Evolutionary conservation across 139 green algal species (phyloP), one percentile per base, ranked within the genome.

Genomic region (Ulvella scutata): DNA sequence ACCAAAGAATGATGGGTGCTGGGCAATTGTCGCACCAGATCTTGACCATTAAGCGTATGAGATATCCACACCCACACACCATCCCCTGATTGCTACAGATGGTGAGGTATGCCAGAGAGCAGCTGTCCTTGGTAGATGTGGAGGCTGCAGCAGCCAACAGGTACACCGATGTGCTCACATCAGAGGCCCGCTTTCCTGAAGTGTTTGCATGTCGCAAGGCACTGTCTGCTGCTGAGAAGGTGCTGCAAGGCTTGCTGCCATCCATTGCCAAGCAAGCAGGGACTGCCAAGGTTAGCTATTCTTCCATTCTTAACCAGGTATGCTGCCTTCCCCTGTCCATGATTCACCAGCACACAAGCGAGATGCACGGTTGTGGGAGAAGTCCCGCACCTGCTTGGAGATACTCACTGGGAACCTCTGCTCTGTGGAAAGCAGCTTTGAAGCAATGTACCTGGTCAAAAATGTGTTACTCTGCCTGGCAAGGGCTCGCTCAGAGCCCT

Each of bases 281-380:
- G 3, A 77, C 85, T 26, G 43, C 62, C 0, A 28, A 51, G 23
- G 26, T 88, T 40, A 40, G 62, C 26, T 87, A 87, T 38, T 74
- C 2, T 20, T 62, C 73, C 3, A 75, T 86, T 7, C 72, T 81
- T 43, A 88, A 88, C 79, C 83, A 88, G 76, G 80, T 75, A 4
- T 37, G 72, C 13, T 17, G 17, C 17, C 13, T 17, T 59, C 40
- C 13, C 40, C 40, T 59, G n/a, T n/a, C n/a, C n/a, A n/a, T n/a
- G n/a, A n/a, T n/a, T n/a, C n/a, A n/a, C n/a, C n/a, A n/a, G n/a
- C n/a, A n/a, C n/a, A n/a, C n/a, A n/a, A n/a, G n/a, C n/a, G n/a
- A n/a, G n/a, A n/a, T n/a, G n/a, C n/a, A n/a, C n/a, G n/a, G n/a
- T n/a, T n/a, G n/a, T n/a, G n/a, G n/a, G n/a, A n/a, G n/a, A n/a